Evolutionary conservation across 495 filamentous ascomycete species (phyloP).

Genomic region (Aspergillus steynii): DNA sequence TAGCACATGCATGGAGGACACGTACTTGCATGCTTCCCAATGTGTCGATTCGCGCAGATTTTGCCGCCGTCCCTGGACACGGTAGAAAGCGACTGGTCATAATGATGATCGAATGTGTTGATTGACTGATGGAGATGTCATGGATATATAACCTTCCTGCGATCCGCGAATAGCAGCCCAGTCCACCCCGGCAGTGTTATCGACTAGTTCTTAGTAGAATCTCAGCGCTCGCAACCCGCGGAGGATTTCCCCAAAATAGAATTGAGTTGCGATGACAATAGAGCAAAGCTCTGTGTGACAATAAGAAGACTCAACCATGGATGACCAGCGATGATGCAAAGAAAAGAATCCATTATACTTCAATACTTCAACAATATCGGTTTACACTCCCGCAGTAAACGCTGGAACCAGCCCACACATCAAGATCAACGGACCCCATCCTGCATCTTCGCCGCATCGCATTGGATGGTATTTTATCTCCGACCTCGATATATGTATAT

Average conservation of each 20-base stretch:
- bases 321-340: background rate
- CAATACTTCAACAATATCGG: background rate
- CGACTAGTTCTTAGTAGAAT: too few species aligned
- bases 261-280: background rate
- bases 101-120: too few species aligned
- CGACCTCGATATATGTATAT: background rate
- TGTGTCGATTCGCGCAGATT: background rate
- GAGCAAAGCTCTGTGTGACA: background rate
- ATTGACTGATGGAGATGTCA: background rate
- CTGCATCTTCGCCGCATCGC: background rate
- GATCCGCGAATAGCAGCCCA: background rate
- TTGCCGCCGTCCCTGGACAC: background rate
- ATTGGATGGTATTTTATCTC: background rate
- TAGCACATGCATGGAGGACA: slow-evolving; percentile 4
- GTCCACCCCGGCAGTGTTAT: too few species aligned
- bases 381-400: background rate
- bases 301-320: background rate
- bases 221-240: background rate
- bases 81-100: background rate
- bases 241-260: background rate
- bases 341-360: background rate
- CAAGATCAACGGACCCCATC: background rate
- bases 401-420: background rate
- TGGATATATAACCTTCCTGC: background rate
- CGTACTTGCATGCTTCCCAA: background rate